A percentile compares a stretch with the other conserved stretches of the same genome.
Evolutionary conservation across 768 basidiomycete genomes (phyloP).

Genomic region (Mycena filopes): DNA sequence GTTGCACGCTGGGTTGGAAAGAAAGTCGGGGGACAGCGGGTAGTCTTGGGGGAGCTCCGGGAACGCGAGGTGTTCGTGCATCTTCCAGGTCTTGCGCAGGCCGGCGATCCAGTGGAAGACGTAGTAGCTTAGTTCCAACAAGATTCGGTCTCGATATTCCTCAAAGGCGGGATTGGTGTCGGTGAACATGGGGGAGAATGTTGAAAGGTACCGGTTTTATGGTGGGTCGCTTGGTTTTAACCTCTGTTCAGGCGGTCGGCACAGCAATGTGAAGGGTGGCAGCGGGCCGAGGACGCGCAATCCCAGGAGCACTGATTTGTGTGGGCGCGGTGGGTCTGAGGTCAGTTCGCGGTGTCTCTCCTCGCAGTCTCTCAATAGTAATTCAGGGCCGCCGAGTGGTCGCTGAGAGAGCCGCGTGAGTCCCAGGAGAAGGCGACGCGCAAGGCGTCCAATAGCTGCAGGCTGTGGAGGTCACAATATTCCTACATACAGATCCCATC

Average conservation of each 20-base stretch:
- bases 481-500: not conserved
- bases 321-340: not conserved
- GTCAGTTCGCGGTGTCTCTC: not conserved
- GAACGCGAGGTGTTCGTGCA: not conserved
- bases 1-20: not conserved
- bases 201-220: not conserved
- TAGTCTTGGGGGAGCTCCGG: not conserved
- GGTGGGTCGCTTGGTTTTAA: not conserved
- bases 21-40: not conserved
- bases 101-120: not conserved
- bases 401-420: not conserved
- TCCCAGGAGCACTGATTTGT: too few relatives aligned
- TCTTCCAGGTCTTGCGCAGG: not conserved
- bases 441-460: not conserved
- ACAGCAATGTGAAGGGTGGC: constrained; percentile 1
- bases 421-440: not conserved
- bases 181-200: not conserved
- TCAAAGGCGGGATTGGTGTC: not conserved
- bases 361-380: not conserved
- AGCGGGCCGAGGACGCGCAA: too few relatives aligned
- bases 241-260: not conserved
- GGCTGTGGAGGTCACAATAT: not conserved
- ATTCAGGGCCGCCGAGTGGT: too few relatives aligned
- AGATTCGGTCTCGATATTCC: not conserved
- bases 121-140: not conserved